Evolutionary conservation across 2,329 filamentous ascomycete genomes (phyloP).

Genomic region (Talaromyces verruculosus): DNA sequence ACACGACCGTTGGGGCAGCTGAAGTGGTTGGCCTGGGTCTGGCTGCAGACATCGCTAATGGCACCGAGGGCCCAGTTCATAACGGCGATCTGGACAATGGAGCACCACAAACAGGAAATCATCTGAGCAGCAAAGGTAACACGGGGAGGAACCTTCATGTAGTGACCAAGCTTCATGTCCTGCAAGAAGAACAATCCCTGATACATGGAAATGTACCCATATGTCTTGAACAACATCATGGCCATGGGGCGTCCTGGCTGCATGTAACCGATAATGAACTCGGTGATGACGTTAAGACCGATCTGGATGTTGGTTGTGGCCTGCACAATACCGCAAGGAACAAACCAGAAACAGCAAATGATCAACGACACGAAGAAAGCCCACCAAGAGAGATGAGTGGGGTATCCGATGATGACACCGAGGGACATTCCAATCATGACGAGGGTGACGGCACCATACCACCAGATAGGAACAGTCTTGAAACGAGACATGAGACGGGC

Average conservation of each 20-base stretch:
- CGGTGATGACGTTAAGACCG: constrained; percentile 70
- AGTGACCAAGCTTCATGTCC: constrained; percentile 67
- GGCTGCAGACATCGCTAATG: constrained; percentile 65
- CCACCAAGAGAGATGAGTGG: constrained; percentile 72
- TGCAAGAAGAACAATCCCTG: constrained; percentile 65
- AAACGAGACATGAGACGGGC: constrained; percentile 59
- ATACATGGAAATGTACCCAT: constrained; percentile 67
- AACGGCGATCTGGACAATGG: constrained; percentile 50
- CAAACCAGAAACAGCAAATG: constrained; percentile 63
- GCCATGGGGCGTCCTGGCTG: constrained; percentile 68
- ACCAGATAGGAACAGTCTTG: constrained; percentile 57
- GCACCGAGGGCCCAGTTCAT: constrained; percentile 50
- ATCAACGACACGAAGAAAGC: constrained; percentile 65
- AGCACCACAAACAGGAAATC: constrained; percentile 52
- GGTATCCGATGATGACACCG: constrained; percentile 53
- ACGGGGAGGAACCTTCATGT: constrained; percentile 60
- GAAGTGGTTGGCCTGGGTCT: constrained; percentile 59
- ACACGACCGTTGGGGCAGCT: constrained; percentile 59
- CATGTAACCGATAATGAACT: constrained; percentile 72
- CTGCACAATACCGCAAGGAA: constrained; percentile 64
- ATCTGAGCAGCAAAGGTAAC: constrained; percentile 55
- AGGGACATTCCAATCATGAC: constrained; percentile 54
- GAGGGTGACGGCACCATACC: constrained; percentile 53
- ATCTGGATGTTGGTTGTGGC: constrained; percentile 67
- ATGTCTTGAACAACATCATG: constrained; percentile 78